phyloP scores from a whole-genome alignment of 352 stramenopile species.

The Thalassiosira hispida region DNA sequence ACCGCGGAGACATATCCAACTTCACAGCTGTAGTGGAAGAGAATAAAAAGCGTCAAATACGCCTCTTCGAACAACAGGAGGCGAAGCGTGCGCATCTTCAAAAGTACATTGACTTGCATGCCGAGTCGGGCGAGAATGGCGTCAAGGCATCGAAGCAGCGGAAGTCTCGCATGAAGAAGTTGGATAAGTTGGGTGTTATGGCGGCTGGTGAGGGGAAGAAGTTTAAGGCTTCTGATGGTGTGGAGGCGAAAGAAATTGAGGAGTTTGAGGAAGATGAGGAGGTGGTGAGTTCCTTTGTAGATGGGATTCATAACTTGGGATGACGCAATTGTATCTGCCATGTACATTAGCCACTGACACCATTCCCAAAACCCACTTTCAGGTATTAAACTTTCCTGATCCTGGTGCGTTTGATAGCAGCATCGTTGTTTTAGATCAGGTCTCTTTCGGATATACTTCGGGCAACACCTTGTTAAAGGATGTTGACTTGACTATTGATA shows the following conservation, averaged over 20 bases:
- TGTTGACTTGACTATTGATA: constrained; percentile 94
- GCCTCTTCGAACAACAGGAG: constrained; percentile 89
- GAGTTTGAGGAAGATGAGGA: constrained; percentile 94
- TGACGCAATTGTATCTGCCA: no score
- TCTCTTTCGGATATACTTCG: constrained; percentile 91
- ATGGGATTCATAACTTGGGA: no score
- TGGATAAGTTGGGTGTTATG: constrained; percentile 90
- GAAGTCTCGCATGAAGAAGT: constrained; percentile 89
- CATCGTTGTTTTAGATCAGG: constrained; percentile 90
- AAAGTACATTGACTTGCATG: constrained; percentile 89
- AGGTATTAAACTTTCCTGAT: constrained; percentile 93
- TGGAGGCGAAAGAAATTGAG: constrained; percentile 89
- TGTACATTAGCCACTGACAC: no score
- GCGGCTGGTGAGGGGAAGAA: constrained; percentile 83
- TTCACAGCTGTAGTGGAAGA: constrained; percentile 74
- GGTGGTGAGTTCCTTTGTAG: no score
- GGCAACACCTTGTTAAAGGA: constrained; percentile 92
- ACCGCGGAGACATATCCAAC: constrained; percentile 58
- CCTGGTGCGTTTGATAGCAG: constrained; percentile 78
- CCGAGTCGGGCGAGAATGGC: constrained; percentile 76
- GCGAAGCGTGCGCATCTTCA: constrained; percentile 87
- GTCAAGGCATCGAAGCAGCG: constrained; percentile 68
- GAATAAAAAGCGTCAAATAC: constrained; percentile 91
- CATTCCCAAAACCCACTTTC: no score
- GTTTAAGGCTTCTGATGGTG: constrained; percentile 87